Evolutionary conservation across 2,329 filamentous ascomycete genomes (phyloP), one percentile per base, ranked within the genome.

Genomic region (Tolypocladium amazonense): DNA sequence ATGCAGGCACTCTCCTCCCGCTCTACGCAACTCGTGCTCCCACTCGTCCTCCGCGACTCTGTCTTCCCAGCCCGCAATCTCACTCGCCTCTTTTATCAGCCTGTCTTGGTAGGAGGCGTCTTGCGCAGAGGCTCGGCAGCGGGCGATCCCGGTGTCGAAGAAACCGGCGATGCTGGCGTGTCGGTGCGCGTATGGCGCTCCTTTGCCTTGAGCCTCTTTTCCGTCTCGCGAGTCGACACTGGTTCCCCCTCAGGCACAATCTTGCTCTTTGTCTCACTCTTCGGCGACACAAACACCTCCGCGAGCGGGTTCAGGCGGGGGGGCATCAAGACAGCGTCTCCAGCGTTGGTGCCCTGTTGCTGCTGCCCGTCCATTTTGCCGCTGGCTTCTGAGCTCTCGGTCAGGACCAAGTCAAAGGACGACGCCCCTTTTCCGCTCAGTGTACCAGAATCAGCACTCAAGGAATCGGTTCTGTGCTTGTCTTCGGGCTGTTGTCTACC

Each of bases 401-500:
- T 15, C 30, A 30, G 6, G 20, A 53, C 33, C 25, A 39, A 18
- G 15, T 47, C 25, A 18, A 35, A 56, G 4, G 53, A 27, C 9
- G 45, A 37, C 1, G 43, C 23, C 2, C 33, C 55, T 15, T 35
- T n/a, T 4, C 64, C 64, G 9, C 62, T 64, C 18, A 63, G 39
- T 9, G 62, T 56, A 50, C 33, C 52, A n/a, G 30, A 20, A 20
- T 23, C 39, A 11, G 15, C 14, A 2, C 33, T 43, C 30, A 8
- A 25, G 23, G 30, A 6, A 18, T 55, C 52, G 12, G 5, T 18
- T 18, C 4, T 25, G 38, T 35, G 58, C 30, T 11, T 57, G 14
- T 39, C 60, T 20, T 38, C 23, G 15, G 25, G 25, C 7, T 61
- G 57, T 45, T 56, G 56, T 35, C 62, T 65, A 18, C 63, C 62